Base-by-base conservation (phyloP, 768 basidiomycete genomes). In the Hydnomerulius pinastri region DNA sequence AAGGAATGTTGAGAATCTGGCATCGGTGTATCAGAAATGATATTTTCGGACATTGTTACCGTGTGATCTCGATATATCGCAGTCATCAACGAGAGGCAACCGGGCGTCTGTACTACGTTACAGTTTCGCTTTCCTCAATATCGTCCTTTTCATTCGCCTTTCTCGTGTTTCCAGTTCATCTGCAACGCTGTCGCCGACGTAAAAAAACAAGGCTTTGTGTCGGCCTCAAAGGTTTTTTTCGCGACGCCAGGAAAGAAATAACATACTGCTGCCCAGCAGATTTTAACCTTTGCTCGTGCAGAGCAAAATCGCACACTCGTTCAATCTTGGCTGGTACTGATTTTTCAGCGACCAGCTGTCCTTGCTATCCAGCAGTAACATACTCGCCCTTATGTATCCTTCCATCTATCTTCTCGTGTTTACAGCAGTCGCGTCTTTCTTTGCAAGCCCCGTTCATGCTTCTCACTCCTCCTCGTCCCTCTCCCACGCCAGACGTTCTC, bases 281-380 rank as follows among this genome's bases (percentile, higher is more conserved):
- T n/a, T 41, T 40, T 9, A 43, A 21, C 24, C 43, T 40, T 33
- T 7, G 28, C 55, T 43, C 37, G 43, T 44, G 47, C 51, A 60
- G 53, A 48, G 54, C 46, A 42, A 52, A 48, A 51, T 59, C 55
- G 43, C 72, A 76, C 76, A 65, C 70, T 77, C 77, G 43, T 78
- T 79, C 56, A 47, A 46, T 47, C 50, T 43, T 57, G 41, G 62
- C 60, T 59, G 69, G 60, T 58, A 53, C 35, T 15, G 18, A 43
- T 28, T 50, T 32, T 54, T 38, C 54, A 32, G 51, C 58, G 61
- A 61, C 67, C 60, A 48, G 58, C 67, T 61, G 61, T 63, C 65
- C 64, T 53, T 53, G 66, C 71, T 63, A 51, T 55, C 49, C 64
- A 61, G 57, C 62, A 61, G 53, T 49, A 47, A 62, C 71, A 68